These are phyloP conservation scores for Bretschneidera sinensis DNA, from an alignment of 345 rosid genomes.

Conservation along the genomic window DNA sequence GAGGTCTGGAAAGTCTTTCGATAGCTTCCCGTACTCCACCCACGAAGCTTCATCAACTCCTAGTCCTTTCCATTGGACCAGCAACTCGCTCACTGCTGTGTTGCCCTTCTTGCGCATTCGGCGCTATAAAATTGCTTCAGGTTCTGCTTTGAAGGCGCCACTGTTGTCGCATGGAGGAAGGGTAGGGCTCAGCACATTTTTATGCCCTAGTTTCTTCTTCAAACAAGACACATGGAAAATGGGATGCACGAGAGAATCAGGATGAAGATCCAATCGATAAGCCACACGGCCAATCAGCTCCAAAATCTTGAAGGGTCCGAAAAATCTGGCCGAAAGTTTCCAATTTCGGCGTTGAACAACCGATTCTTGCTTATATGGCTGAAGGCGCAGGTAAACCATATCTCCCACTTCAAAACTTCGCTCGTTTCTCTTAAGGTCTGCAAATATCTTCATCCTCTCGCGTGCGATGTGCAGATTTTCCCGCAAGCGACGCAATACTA, in stretches of 20 bases:
- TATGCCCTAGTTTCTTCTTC: too few species aligned
- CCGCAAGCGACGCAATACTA: not conserved
- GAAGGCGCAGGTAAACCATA: not conserved
- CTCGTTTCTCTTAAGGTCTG: not conserved
- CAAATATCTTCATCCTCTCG: not conserved
- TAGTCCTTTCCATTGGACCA: too few species aligned
- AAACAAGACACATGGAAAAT: constrained; percentile 3
- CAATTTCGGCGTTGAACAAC: not conserved
- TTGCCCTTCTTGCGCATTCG: too few species aligned
- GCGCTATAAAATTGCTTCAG: too few species aligned
- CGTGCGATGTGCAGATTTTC: too few species aligned
- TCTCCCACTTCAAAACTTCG: not conserved
- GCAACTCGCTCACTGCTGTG: too few species aligned
- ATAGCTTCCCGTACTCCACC: too few species aligned
- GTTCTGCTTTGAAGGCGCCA: too few species aligned
- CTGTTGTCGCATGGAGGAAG: too few species aligned
- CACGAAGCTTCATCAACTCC: too few species aligned
- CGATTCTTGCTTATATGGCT: not conserved
- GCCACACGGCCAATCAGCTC: not conserved
- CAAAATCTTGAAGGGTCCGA: not conserved
- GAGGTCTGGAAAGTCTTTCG: too few species aligned
- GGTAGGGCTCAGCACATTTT: too few species aligned
- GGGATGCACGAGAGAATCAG: not conserved
- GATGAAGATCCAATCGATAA: not conserved
- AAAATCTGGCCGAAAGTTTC: not conserved